phyloP scores from a whole-genome alignment of 345 rosid species.

The Alliaria petiolata region DNA sequence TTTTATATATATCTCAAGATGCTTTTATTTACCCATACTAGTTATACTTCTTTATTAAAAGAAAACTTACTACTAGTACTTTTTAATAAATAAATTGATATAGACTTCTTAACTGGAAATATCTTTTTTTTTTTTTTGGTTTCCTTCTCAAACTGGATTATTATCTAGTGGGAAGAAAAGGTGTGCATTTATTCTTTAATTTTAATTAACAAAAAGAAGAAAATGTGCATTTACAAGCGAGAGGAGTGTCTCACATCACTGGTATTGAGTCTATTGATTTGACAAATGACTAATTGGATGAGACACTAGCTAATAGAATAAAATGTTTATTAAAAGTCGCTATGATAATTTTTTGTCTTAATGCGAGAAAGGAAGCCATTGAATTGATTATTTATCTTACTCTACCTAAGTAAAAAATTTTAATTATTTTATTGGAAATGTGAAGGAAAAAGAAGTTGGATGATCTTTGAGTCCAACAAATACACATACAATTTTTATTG shows the following conservation, averaged over 20 bases:
- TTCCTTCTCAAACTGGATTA: background rate
- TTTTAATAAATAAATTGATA: background rate
- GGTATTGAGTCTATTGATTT: background rate
- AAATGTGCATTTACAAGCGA: background rate
- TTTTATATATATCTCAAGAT: too few relatives aligned
- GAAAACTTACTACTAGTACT: too few relatives aligned
- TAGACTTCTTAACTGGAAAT: background rate
- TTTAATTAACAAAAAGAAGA: background rate
- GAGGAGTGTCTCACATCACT: background rate
- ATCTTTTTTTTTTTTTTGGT: background rate
- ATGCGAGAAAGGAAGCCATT: background rate
- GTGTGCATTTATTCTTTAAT: background rate
- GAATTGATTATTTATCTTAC: too few relatives aligned
- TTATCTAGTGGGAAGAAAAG: background rate
- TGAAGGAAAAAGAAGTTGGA: too few relatives aligned
- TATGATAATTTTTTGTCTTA: background rate
- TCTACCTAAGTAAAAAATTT: too few relatives aligned
- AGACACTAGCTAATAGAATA: background rate
- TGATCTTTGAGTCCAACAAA: too few relatives aligned
- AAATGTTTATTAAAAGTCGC: background rate
- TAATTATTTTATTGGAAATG: too few relatives aligned
- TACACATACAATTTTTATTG: too few relatives aligned
- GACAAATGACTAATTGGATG: background rate
- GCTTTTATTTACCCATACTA: too few relatives aligned
- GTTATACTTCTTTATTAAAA: background rate